Evolutionary conservation across 2,329 filamentous ascomycete species (phyloP).

Genomic region (Periconia digitata): DNA sequence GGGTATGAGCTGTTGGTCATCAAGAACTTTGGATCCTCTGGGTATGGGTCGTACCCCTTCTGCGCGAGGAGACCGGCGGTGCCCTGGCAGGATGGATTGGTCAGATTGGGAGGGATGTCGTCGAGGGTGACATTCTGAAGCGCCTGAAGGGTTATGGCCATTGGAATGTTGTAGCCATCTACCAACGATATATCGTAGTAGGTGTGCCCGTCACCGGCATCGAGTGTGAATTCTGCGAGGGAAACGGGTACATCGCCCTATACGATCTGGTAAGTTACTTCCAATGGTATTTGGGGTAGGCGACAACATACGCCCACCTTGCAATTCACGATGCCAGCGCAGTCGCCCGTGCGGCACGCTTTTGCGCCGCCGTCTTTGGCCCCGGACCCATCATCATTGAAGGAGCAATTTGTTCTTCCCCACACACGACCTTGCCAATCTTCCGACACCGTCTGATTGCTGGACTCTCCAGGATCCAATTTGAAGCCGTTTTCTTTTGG

Average conservation of each 20-base stretch:
- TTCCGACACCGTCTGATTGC: conserved; percentile 64
- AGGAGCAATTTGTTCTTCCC: conserved; percentile 82
- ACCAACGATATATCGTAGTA: conserved; percentile 87
- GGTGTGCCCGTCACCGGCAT: conserved; percentile 66
- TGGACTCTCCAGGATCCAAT: conserved; percentile 60
- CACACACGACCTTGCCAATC: conserved; percentile 83
- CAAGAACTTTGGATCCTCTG: conserved; percentile 53
- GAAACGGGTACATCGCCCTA: conserved; percentile 76
- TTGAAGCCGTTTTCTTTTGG: conserved; percentile 70
- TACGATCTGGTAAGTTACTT: not conserved
- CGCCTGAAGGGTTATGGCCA: conserved; percentile 57
- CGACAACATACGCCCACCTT: conserved; percentile 63
- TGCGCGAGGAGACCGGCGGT: conserved; percentile 62
- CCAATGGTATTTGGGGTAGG: not conserved
- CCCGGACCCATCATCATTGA: conserved; percentile 64
- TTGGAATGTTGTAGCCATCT: conserved; percentile 79
- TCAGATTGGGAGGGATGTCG: conserved; percentile 71
- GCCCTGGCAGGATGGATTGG: conserved; percentile 75
- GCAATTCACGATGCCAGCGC: conserved; percentile 70
- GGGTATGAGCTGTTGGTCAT: conserved; percentile 68
- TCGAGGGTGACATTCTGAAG: conserved; percentile 62
- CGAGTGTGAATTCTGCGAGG: conserved; percentile 78
- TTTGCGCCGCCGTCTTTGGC: conserved; percentile 50
- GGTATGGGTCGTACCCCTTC: conserved; percentile 51
- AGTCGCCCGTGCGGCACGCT: conserved; percentile 76